These are phyloP conservation scores for Pseudohyphozyma bogoriensis DNA, from an alignment of 768 basidiomycete species.

Conservation along the genomic window DNA sequence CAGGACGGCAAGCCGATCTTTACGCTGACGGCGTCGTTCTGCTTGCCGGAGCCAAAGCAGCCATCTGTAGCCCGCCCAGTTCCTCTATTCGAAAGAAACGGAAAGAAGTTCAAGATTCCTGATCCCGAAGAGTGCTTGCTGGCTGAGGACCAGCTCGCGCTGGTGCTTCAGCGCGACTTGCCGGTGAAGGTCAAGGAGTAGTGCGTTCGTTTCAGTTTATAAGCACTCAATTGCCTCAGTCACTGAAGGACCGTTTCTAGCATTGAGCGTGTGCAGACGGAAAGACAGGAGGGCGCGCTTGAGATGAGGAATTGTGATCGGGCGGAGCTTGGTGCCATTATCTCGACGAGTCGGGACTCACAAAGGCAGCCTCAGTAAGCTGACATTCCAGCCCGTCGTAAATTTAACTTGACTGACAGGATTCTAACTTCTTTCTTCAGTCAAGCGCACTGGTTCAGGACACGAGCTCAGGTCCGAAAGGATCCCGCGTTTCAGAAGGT, in stretches of 20 bases:
- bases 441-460: slow-evolving; percentile 27
- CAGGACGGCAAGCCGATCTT: slow-evolving; percentile 33
- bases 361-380: no score
- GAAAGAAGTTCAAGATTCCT: slow-evolving; percentile 21
- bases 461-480: slow-evolving; percentile 11
- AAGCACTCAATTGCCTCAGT: no score
- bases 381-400: neutral
- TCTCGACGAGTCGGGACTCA: slow-evolving; percentile 1
- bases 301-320: slow-evolving; percentile 30
- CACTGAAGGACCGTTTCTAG: no score
- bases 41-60: slow-evolving; percentile 30
- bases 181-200: slow-evolving; percentile 28
- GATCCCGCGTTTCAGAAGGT: slow-evolving; percentile 30
- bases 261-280: slow-evolving; percentile 22
- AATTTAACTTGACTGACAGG: neutral
- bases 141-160: slow-evolving; percentile 27
- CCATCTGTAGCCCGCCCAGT: slow-evolving; percentile 14
- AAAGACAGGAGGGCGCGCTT: slow-evolving; percentile 28
- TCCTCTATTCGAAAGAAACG: no score
- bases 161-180: slow-evolving; percentile 14
- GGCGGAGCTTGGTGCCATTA: slow-evolving; percentile 9
- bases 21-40: slow-evolving; percentile 30
- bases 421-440: neutral
- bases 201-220: no score
- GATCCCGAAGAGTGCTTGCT: slow-evolving; percentile 27